Evolutionary conservation across 257 asterid genomes (phyloP).

Genomic region (Datura wrightii): DNA sequence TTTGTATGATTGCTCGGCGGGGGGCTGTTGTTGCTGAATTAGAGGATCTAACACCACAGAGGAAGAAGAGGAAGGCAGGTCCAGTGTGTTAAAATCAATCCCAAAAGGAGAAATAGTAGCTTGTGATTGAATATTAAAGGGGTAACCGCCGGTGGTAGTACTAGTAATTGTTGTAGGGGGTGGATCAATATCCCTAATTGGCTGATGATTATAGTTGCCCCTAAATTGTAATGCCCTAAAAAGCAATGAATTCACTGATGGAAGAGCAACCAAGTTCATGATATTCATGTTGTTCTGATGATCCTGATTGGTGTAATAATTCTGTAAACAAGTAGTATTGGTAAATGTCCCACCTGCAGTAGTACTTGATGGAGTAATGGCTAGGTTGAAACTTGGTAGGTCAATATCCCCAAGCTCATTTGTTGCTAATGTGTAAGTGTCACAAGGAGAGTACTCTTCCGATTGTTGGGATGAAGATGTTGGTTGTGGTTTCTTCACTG

Average conservation of each 20-base stretch:
- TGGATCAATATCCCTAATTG: background rate
- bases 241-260: constrained; percentile 60
- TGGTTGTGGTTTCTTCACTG: constrained; percentile 48
- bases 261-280: constrained; percentile 46
- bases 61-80: constrained; percentile 45
- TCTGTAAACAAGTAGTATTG: constrained; percentile 36
- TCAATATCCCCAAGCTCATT: constrained; percentile 51
- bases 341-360: background rate
- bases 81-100: constrained; percentile 25
- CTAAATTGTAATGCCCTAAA: constrained; percentile 62
- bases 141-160: constrained; percentile 21
- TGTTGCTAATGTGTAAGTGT: constrained; percentile 39
- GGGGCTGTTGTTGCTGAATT: constrained; percentile 23
- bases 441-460: constrained; percentile 50
- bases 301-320: constrained; percentile 31
- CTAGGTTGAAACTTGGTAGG: constrained; percentile 37
- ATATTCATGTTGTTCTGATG: background rate
- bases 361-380: constrained; percentile 19
- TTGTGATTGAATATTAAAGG: constrained; percentile 23
- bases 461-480: constrained; percentile 45
- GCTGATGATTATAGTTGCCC: constrained; percentile 29
- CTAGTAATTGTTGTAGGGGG: background rate
- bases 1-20: constrained; percentile 48
- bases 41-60: constrained; percentile 44
- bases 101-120: constrained; percentile 39